Evolutionary conservation across 305 asterid species (phyloP), one percentile per base, ranked within the genome.

Genomic region (Solanum hybrid): DNA sequence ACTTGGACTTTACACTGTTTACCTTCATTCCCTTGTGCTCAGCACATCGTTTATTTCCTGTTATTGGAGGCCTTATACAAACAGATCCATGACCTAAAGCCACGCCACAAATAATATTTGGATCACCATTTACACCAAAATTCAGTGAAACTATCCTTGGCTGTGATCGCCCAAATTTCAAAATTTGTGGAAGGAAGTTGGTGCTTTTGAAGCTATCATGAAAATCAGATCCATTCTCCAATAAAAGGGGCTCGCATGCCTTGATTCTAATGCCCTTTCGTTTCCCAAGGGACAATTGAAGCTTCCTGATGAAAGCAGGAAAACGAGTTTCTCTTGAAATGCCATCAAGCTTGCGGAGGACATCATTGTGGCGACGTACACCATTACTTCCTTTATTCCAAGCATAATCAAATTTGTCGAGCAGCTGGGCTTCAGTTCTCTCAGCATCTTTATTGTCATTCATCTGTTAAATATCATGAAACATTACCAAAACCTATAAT

Each of bases 331-430:
- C 88, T 87, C 91, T 94, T 78, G 93, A 89, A 85, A 37, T 32
- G 15, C 88, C 88, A 31, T 93, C 93, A 26, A 95, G 90, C 88
- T 93, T 93, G 78, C 75, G 90, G 91, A 75, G 87, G 91, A 96
- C 92, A 86, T 94, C 98, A 78, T 92, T 91, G 36, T 88, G 94
- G 75, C 99, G 98, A 51, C 99, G 98, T 80, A 88, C 86, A 19
- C 97, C 98, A 78, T 97, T 97, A 88, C 94, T 92, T 66, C 94
- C 97, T 91, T 92, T 96, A 95, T 97, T 97, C 98, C 99, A 97
- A 22, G 99, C 98, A 87, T 96, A 97, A 90, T 97, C 98, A 91
- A 95, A 97, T 71, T 29, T 94, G 75, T 92, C 92, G 51, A 97
- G 98, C 91, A 97, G 92, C 90, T 92, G 92, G 79, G 94, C 91